phyloP scores from a whole-genome alignment of 768 basidiomycete species.

The Leccinellum rugosiceps region DNA sequence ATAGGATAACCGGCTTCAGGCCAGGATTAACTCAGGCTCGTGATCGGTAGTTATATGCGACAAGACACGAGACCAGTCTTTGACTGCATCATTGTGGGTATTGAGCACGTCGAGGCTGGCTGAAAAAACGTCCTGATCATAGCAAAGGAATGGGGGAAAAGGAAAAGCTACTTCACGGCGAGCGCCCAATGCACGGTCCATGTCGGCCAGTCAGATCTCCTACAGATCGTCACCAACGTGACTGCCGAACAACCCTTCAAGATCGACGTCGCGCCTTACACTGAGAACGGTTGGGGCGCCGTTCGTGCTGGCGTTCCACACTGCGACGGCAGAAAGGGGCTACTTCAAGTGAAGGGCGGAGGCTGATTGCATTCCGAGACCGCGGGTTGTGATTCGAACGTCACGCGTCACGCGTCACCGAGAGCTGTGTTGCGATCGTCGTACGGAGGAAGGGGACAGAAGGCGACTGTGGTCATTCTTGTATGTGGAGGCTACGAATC shows the following conservation, averaged over 20 bases:
- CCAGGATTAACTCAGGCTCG: too few species aligned
- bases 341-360: too few species aligned
- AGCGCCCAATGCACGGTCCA: constrained; percentile 67
- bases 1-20: too few species aligned
- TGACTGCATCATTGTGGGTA: constrained; percentile 63
- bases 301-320: constrained; percentile 56
- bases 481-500: too few species aligned
- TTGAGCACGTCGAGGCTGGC: constrained; percentile 62
- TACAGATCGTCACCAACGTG: constrained; percentile 51
- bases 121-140: constrained; percentile 59
- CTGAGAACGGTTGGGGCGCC: constrained; percentile 47
- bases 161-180: constrained; percentile 72
- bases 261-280: constrained; percentile 62
- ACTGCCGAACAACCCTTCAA: constrained; percentile 37
- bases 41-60: too few species aligned
- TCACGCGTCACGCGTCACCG: too few species aligned
- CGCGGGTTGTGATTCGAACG: too few species aligned
- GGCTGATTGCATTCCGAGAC: too few species aligned
- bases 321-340: too few species aligned
- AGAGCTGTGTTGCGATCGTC: too few species aligned
- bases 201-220: constrained; percentile 54
- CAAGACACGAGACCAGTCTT: constrained; percentile 14
- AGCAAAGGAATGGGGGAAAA: constrained; percentile 62
- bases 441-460: too few species aligned
- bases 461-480: too few species aligned